Evolutionary conservation across 2,329 filamentous ascomycete genomes (phyloP).

Genomic region (Gyromitra esculenta): DNA sequence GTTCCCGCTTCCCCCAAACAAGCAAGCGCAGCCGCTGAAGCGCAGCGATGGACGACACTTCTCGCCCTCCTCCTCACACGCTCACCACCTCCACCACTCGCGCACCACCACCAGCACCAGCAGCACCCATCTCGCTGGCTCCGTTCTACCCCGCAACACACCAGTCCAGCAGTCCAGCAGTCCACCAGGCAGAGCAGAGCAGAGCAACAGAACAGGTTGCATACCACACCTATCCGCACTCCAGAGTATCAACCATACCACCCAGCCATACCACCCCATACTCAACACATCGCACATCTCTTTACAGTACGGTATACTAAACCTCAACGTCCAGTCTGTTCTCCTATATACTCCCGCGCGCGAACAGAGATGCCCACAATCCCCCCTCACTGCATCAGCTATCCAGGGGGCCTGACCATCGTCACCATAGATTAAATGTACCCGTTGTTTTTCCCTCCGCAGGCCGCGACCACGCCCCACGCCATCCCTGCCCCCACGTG

Average conservation of each 20-base stretch:
- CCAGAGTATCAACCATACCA: background rate
- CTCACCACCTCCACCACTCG: constrained; percentile 8
- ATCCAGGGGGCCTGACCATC: constrained; percentile 20
- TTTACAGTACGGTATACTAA: no score
- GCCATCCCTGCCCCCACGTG: constrained; percentile 23
- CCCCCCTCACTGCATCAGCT: constrained; percentile 27
- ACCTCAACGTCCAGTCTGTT: background rate
- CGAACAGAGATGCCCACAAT: constrained; percentile 43
- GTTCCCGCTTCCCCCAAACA: constrained; percentile 19
- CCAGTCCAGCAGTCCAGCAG: constrained; percentile 7
- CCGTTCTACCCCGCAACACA: constrained; percentile 25
- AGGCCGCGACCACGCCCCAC: constrained; percentile 20
- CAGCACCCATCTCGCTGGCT: background rate
- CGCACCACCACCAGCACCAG: background rate
- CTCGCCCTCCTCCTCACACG: background rate
- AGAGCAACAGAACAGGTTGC: no score
- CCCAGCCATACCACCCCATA: background rate
- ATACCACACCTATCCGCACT: no score
- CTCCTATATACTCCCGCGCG: constrained; percentile 14
- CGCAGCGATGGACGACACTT: background rate
- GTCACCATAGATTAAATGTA: constrained; percentile 29
- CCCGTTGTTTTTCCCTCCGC: constrained; percentile 45
- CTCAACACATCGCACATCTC: no score
- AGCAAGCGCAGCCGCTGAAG: constrained; percentile 21
- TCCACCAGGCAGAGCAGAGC: background rate